Percentiles rank a stretch among this genome's conserved stretches.
Evolutionary conservation across 495 filamentous ascomycete genomes (phyloP).

Genomic region (Echria macrotheca): DNA sequence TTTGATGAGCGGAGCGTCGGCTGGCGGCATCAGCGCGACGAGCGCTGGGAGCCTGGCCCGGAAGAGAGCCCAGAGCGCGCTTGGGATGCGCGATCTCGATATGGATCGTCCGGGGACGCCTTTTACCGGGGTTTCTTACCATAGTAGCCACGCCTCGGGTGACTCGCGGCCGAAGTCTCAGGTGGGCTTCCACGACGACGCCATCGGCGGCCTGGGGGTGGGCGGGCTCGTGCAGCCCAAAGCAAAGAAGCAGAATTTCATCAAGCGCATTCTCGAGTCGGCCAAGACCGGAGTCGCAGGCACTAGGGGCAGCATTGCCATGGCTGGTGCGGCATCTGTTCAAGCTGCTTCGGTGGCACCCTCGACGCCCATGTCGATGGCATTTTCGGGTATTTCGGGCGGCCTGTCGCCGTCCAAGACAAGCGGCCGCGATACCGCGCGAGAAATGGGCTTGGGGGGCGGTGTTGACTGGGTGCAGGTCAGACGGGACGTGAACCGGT

Average conservation of each 20-base stretch:
- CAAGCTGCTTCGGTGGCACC: conserved; percentile 25
- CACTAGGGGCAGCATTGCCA: conserved; percentile 76
- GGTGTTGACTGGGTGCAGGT: conserved; percentile 92
- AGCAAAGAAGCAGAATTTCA: conserved; percentile 86
- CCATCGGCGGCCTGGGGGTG: conserved; percentile 37
- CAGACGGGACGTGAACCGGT: conserved; percentile 87
- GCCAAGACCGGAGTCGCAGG: conserved; percentile 91
- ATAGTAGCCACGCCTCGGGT: conserved; percentile 77
- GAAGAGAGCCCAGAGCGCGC: conserved; percentile 51
- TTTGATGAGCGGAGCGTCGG: conserved; percentile 88
- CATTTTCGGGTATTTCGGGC: conserved; percentile 23
- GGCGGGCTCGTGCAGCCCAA: conserved; percentile 76
- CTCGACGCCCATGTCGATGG: conserved; percentile 10
- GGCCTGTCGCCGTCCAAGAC: conserved; percentile 30
- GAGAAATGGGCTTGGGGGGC: conserved; percentile 62
- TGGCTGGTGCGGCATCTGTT: conserved; percentile 45
- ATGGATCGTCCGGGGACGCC: conserved; percentile 62
- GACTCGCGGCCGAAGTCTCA: conserved; percentile 43
- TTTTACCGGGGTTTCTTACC: conserved; percentile 71
- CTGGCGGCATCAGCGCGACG: conserved; percentile 86
- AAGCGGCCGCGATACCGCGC: conserved; percentile 45
- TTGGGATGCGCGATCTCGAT: conserved; percentile 47
- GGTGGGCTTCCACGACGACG: conserved; percentile 40
- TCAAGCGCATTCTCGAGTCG: conserved; percentile 92
- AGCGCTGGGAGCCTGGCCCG: conserved; percentile 89